phyloP scores from a whole-genome alignment of 1,284 basidiomycete genomes.

The Austroboletus novae-zelandiae region DNA sequence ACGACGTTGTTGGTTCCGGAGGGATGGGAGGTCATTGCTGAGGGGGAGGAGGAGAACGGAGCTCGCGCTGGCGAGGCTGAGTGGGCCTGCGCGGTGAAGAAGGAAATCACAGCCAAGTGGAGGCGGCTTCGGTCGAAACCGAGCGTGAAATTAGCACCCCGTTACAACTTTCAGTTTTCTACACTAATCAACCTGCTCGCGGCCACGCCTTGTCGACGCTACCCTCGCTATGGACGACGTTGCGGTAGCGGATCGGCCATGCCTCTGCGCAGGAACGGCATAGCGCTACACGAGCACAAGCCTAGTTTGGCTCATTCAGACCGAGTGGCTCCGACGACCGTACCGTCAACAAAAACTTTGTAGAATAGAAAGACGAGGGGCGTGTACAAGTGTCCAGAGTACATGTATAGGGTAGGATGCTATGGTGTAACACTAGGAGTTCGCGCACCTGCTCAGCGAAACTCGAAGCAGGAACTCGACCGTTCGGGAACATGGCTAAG shows the following conservation, averaged over 20 bases:
- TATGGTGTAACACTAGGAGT: slow-evolving; percentile 20
- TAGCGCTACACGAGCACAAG: no score
- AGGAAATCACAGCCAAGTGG: slow-evolving; percentile 17
- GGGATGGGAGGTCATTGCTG: slow-evolving; percentile 42
- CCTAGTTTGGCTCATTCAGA: no score
- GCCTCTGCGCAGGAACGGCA: no score
- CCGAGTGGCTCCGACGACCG: not conserved
- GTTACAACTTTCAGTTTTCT: not conserved
- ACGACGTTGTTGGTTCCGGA: slow-evolving; percentile 67
- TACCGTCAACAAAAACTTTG: not conserved
- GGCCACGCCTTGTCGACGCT: not conserved
- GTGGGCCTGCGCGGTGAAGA: slow-evolving; percentile 29
- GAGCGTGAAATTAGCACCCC: slow-evolving; percentile 1
- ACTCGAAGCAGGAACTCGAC: slow-evolving; percentile 62
- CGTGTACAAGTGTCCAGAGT: slow-evolving; percentile 7
- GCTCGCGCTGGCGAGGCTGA: slow-evolving; percentile 24
- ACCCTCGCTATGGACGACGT: not conserved
- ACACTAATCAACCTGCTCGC: not conserved
- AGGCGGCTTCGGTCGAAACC: slow-evolving; percentile 27
- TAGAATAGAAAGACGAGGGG: slow-evolving; percentile 7
- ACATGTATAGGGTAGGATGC: slow-evolving; percentile 26
- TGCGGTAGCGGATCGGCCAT: no score
- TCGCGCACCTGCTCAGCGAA: slow-evolving; percentile 45
- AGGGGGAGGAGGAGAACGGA: slow-evolving; percentile 1
- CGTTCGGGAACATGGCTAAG: slow-evolving; percentile 56